Evolutionary conservation across 139 green algal genomes (phyloP), one percentile per base, ranked within the genome.

Genomic region (Chlorella sp.): DNA sequence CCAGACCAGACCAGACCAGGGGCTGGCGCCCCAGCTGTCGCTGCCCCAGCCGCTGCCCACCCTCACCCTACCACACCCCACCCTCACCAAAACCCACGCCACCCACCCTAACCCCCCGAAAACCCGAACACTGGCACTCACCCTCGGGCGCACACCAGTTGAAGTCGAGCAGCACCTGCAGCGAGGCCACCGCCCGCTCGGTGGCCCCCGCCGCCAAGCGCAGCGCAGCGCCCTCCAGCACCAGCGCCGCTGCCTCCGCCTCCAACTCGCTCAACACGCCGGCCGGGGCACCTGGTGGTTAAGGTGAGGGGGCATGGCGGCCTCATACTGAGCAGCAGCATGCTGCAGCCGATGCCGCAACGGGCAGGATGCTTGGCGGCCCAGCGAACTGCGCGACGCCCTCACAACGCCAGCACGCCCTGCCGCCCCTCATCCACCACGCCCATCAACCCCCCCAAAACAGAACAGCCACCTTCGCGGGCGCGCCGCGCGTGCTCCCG

Each of bases 91-190:
- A 21, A 7, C 7, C 44, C 44, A 7, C 7, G 7, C 51, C 51
- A 60, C 13, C 51, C 11, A 7, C 51, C 9, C n/a, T 4, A 75
- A 11, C 26, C 39, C 9, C 20, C 44, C 17, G 6, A 28, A 47
- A 39, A 11, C 51, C 5, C 39, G 16, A n/a, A 79, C 41, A 5
- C 16, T 12, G 28, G 23, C 12, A 5, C 82, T 32, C 82, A 86
- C 80, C 86, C 16, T 87, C 80, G 16, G 92, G 92, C 12, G 86
- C 47, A 69, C 94, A 96, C 68, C 88, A 91, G 72, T 93, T 91
- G 80, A 91, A 98, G 87, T 98, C 95, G 44, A 95, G 72, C 69
- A 91, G 57, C 16, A 91, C 94, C 74, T 93, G 93, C 17, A 95
- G 55, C 30, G 85, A 81, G 2, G 82, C 92, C 26, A 97, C 74